Conservation (phyloP, 1,284 basidiomycete genomes). For the Coriolopsis trogii region DNA sequence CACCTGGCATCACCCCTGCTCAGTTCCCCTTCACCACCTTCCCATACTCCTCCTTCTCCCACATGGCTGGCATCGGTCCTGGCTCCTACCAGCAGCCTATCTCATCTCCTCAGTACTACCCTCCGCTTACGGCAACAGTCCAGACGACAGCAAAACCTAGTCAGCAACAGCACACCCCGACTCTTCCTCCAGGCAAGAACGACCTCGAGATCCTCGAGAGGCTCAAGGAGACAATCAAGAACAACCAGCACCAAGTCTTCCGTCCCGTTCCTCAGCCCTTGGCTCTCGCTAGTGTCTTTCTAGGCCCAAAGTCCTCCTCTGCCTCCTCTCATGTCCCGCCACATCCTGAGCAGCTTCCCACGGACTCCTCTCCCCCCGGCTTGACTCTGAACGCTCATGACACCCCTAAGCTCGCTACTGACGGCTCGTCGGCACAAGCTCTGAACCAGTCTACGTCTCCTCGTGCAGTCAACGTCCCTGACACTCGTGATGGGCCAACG, state of each 20-base stretch:
- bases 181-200: slow-evolving; percentile 40
- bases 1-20: slow-evolving; percentile 24
- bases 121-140: slow-evolving; percentile 19
- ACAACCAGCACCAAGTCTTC: slow-evolving; percentile 70
- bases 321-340: slow-evolving; percentile 38
- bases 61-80: slow-evolving; percentile 27
- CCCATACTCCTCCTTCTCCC: slow-evolving; percentile 28
- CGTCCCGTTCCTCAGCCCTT: slow-evolving; percentile 64
- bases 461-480: slow-evolving; percentile 11
- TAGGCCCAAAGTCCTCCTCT: slow-evolving; percentile 43
- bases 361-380: slow-evolving; percentile 17
- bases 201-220: slow-evolving; percentile 74
- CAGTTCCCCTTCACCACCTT: slow-evolving; percentile 17
- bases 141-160: slow-evolving; percentile 12
- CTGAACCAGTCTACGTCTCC: slow-evolving; percentile 6
- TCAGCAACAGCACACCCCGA: slow-evolving; percentile 4
- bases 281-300: slow-evolving; percentile 62
- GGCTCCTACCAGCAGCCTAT: no score
- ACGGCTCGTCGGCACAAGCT: slow-evolving; percentile 6
- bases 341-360: slow-evolving; percentile 44
- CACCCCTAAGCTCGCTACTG: background rate
- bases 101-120: slow-evolving; percentile 31
- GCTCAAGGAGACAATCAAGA: slow-evolving; percentile 71
- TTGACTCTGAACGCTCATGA: slow-evolving; percentile 8
- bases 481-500: slow-evolving; percentile 16